phyloP scores from a whole-genome alignment of 306 rosid species.

The Quercus wislizeni region DNA sequence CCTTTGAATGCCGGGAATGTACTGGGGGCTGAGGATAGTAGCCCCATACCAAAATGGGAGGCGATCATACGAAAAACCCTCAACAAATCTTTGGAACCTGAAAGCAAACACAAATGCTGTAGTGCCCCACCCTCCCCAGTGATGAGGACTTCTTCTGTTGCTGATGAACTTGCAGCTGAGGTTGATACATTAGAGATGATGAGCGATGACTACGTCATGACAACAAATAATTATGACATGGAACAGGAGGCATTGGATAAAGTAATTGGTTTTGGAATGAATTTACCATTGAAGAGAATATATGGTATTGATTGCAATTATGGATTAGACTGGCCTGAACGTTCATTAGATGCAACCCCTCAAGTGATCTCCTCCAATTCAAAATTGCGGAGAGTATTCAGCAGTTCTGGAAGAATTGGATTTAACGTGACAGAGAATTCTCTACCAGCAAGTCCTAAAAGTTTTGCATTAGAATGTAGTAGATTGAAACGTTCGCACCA shows the following conservation, averaged over 20 bases:
- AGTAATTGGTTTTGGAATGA: constrained; percentile 40
- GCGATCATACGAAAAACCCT: constrained; percentile 76
- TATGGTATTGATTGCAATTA: constrained; percentile 55
- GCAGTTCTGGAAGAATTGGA: constrained; percentile 81
- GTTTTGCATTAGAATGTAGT: constrained; percentile 17
- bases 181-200: constrained; percentile 48
- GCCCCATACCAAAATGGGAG: constrained; percentile 90
- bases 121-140: constrained; percentile 97
- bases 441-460: constrained; percentile 21
- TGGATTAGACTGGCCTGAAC: constrained; percentile 87
- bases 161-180: constrained; percentile 62
- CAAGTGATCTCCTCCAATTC: constrained; percentile 60
- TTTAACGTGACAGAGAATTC: constrained; percentile 45
- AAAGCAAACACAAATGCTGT: constrained; percentile 59
- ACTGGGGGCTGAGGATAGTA: constrained; percentile 83
- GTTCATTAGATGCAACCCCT: constrained; percentile 70
- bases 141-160: constrained; percentile 71
- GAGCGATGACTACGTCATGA: constrained; percentile 33
- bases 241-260: constrained; percentile 38
- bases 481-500: constrained; percentile 57
- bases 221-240: constrained; percentile 25
- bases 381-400: constrained; percentile 72
- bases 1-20: constrained; percentile 96
- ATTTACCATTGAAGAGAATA: constrained; percentile 53
- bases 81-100: constrained; percentile 68